A percentile compares a stretch with the other conserved stretches of the same genome.
Evolutionary conservation across 2,329 filamentous ascomycete species (phyloP).

Genomic region (Pseudocercospora fijiensis): DNA sequence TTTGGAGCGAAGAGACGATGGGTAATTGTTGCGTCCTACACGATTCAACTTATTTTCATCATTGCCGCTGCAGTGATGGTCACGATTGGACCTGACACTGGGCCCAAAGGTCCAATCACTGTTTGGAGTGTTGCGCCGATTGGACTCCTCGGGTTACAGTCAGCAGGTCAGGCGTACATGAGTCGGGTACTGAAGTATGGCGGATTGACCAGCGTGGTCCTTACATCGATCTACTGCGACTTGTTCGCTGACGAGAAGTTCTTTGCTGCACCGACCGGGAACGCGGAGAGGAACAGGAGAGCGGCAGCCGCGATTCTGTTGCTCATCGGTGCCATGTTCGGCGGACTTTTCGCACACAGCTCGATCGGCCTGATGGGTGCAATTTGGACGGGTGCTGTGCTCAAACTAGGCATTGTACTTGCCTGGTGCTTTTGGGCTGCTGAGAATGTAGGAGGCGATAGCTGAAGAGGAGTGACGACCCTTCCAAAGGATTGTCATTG

Average conservation of each 20-base stretch:
- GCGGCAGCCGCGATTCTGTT: constrained; percentile 52
- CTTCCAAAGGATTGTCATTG: neutral
- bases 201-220: constrained; percentile 71
- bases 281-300: constrained; percentile 56
- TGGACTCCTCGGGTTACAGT: constrained; percentile 71
- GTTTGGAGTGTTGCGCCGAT: constrained; percentile 61
- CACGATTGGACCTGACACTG: constrained; percentile 36
- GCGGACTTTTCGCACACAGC: constrained; percentile 57
- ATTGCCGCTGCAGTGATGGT: constrained; percentile 46
- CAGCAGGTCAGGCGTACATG: constrained; percentile 73
- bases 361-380: constrained; percentile 52
- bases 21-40: constrained; percentile 56
- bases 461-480: neutral
- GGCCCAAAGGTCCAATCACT: constrained; percentile 24
- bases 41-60: constrained; percentile 44
- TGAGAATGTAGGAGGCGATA: constrained; percentile 29
- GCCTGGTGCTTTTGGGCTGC: constrained; percentile 46
- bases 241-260: constrained; percentile 65
- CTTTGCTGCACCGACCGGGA: constrained; percentile 42
- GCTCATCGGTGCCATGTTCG: constrained; percentile 55
- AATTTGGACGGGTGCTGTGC: constrained; percentile 48
- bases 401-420: constrained; percentile 43
- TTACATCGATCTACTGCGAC: constrained; percentile 81
- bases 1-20: constrained; percentile 63
- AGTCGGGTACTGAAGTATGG: constrained; percentile 68